Evolutionary conservation across 306 rosid species (phyloP), one percentile per base, ranked within the genome.

Genomic region (Morella rubra): DNA sequence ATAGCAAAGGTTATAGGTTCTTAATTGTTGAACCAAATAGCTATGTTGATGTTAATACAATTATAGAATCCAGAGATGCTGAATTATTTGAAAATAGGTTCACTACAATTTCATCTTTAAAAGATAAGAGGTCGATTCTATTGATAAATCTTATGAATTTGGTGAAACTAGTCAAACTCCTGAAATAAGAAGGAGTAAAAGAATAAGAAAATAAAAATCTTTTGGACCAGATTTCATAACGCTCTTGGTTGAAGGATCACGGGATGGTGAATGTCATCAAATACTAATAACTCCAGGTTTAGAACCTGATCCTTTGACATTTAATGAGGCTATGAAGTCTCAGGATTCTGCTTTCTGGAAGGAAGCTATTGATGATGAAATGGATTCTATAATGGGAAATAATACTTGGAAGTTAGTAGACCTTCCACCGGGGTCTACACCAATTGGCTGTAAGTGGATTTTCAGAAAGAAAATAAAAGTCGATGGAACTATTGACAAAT

Each of bases 321-420:
- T 2, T 55, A 16, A 27, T 7, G 69, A 64, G 69, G 69, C 10
- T 3, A 32, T 32, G 32, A 27, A 27, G 32, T 27, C 32, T 27
- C 32, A 27, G 32, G 32, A 27, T 27, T 27, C 32, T 27, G n/a
- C 2, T 46, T 18, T 76, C 19, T 76, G 73, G 54, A 76, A 76
- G 20, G 73, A 66, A 19, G 42, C 55, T n/a, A 76, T 65, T 1
- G 49, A 52, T 19, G 64, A 53, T 37, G 73, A 76, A 50, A 37
- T 65, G 44, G 45, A 76, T 22, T 52, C 55, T 5, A 76, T 65
- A 19, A 18, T 76, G 20, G 42, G 45, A 27, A 51, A 52, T 5
- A 19, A 76, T 6, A 65, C 65, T 64, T 19, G 24, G 41, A 56
- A 49, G 13, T 40, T 50, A 16, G 55, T 11, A 5, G 66, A 76